Evolutionary conservation across 257 asterid genomes (phyloP).

Genomic region (Solanum sejunctum): DNA sequence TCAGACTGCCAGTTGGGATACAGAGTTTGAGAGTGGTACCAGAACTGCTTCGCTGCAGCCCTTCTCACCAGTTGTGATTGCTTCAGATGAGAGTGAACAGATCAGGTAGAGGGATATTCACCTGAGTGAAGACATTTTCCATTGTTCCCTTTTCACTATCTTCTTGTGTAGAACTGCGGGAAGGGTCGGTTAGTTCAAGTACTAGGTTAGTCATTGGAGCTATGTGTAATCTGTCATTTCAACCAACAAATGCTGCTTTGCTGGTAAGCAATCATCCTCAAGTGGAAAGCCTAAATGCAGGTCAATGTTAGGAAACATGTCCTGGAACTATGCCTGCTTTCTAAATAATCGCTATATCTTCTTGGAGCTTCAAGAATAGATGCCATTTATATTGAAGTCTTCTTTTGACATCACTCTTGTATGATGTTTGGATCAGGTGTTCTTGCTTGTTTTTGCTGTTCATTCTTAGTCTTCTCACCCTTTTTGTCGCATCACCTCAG

Average conservation of each 20-base stretch:
- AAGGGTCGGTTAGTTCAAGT: background rate
- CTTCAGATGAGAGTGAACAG: constrained; percentile 76
- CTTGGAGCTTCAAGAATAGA: background rate
- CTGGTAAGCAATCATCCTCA: background rate
- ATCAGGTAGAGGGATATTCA: constrained; percentile 43
- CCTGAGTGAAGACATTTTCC: background rate
- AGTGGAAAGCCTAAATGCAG: background rate
- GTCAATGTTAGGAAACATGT: background rate
- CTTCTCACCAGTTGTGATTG: constrained; percentile 81
- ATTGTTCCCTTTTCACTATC: background rate
- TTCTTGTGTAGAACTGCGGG: background rate
- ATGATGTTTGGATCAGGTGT: background rate
- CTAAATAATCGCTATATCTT: background rate
- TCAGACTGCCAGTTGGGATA: constrained; percentile 97
- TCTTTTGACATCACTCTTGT: background rate
- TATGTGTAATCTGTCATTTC: background rate
- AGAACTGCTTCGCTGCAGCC: constrained; percentile 69
- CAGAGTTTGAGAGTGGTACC: constrained; percentile 80
- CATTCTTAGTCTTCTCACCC: background rate
- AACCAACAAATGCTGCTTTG: background rate
- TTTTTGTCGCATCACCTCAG: background rate
- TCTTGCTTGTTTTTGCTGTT: background rate
- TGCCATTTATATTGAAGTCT: background rate
- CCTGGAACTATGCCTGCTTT: background rate
- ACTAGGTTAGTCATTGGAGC: background rate